These are phyloP conservation scores for Fraxinus platypoda DNA, from an alignment of 305 asterid species.

Conservation along the genomic window DNA sequence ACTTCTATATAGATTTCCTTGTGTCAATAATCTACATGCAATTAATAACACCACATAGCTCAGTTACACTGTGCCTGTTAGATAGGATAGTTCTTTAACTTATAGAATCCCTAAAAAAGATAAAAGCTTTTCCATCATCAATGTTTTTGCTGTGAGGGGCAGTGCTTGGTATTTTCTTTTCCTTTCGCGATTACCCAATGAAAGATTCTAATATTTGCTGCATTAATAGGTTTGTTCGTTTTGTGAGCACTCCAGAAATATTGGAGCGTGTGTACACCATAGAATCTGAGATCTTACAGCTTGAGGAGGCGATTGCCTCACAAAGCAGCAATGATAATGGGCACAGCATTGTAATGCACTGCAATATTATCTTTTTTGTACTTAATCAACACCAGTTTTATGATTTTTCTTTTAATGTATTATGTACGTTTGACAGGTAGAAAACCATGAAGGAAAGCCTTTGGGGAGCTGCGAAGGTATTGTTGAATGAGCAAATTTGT, in stretches of 20 bases:
- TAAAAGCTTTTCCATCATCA: not conserved
- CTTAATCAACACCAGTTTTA: not conserved
- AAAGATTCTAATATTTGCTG: conserved; percentile 24
- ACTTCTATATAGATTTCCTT: not conserved
- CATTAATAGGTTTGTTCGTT: conserved; percentile 86
- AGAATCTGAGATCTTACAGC: conserved; percentile 90
- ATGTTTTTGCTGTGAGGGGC: conserved; percentile 14
- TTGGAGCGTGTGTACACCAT: conserved; percentile 86
- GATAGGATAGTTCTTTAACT: not conserved
- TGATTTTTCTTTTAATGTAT: conserved; percentile 13
- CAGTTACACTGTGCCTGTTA: not conserved
- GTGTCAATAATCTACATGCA: conserved; percentile 1
- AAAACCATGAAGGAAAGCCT: conserved; percentile 47
- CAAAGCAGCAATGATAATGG: conserved; percentile 61
- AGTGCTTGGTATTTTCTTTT: conserved; percentile 8
- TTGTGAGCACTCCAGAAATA: conserved; percentile 96
- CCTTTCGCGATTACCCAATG: not conserved
- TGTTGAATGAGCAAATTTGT: conserved; percentile 10
- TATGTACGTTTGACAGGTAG: conserved; percentile 46
- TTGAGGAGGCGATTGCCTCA: conserved; percentile 70
- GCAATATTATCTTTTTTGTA: conserved; percentile 13
- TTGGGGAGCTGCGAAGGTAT: conserved; percentile 59
- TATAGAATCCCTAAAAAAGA: conserved; percentile 2
- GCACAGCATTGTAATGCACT: conserved; percentile 44
- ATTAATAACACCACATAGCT: not conserved